Conservation (phyloP, 1,139 yeast species). For the Blastobotrys ciferrii region DNA sequence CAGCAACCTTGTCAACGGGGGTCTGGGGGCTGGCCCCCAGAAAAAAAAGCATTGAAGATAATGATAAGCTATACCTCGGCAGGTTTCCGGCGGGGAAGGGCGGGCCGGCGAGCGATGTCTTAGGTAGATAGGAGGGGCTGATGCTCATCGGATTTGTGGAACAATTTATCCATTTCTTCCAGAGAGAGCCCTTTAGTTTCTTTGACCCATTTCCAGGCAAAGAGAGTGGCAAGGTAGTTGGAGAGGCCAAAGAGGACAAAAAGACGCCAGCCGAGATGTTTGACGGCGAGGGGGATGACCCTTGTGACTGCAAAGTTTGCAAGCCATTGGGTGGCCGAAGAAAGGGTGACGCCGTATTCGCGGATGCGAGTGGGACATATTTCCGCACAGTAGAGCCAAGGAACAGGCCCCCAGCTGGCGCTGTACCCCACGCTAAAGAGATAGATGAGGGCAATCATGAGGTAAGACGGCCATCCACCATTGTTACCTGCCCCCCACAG, state of each 20-base stretch:
- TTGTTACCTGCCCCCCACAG: neutral
- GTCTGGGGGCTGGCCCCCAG: no score
- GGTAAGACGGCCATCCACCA: conserved; percentile 11
- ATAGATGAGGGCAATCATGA: conserved; percentile 27
- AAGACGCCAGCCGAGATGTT: conserved; percentile 16
- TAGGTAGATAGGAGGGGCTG: neutral
- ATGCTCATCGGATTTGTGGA: conserved; percentile 24
- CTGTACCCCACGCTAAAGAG: conserved; percentile 39
- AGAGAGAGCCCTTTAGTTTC: conserved; percentile 66
- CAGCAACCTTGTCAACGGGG: no score
- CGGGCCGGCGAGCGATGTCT: no score
- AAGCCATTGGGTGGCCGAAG: conserved; percentile 53
- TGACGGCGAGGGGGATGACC: conserved; percentile 34
- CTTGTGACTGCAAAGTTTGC: conserved; percentile 37
- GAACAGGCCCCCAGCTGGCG: conserved; percentile 43
- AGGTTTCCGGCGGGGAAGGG: no score
- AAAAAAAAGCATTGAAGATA: no score
- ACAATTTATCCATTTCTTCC: conserved; percentile 63
- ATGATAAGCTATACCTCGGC: no score
- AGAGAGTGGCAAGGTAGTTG: conserved; percentile 42
- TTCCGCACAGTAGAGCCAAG: conserved; percentile 51
- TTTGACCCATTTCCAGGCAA: conserved; percentile 41
- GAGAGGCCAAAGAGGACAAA: conserved; percentile 24
- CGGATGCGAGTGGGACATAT: conserved; percentile 49
- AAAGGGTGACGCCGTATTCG: conserved; percentile 51